A percentile compares a stretch with the other conserved stretches of the same genome.
Conservation (phyloP, 177 flowering plant genomes). For the Tripterygium wilfordii region DNA sequence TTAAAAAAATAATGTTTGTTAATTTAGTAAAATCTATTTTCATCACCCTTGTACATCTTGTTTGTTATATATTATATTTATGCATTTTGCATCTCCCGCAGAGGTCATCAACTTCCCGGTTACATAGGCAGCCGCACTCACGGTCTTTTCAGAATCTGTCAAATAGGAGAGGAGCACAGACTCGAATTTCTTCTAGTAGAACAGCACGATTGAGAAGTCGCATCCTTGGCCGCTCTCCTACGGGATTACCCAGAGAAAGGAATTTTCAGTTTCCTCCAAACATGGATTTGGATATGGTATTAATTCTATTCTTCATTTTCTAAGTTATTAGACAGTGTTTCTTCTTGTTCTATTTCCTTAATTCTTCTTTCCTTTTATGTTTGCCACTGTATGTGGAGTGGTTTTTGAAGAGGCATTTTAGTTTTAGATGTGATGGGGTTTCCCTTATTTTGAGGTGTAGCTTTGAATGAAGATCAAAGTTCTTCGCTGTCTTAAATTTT, state of each 20-base stretch:
- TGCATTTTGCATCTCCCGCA: conserved; percentile 17
- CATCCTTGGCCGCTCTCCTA: conserved; percentile 24
- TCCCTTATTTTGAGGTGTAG: no score
- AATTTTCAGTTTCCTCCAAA: conserved; percentile 46
- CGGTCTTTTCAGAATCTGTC: conserved; percentile 28
- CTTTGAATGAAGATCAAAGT: no score
- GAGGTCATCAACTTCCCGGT: conserved; percentile 35
- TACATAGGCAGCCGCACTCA: conserved; percentile 30
- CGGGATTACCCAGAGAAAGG: conserved; percentile 29
- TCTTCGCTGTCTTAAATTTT: no score
- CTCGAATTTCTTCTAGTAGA: conserved; percentile 38
- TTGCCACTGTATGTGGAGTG: no score
- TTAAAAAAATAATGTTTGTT: no score
- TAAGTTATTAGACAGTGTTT: neutral
- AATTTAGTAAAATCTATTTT: no score
- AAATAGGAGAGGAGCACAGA: conserved; percentile 35
- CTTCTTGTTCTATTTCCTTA: neutral
- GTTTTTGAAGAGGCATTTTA: no score
- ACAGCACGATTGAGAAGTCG: conserved; percentile 42
- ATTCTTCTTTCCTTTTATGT: no score
- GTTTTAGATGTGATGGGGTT: no score
- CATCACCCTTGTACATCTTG: neutral
- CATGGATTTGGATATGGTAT: conserved; percentile 83
- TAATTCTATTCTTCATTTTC: neutral
- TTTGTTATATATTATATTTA: neutral